phyloP scores from a whole-genome alignment of 1,139 yeast genomes.

The Hyphopichia khmerensis region DNA sequence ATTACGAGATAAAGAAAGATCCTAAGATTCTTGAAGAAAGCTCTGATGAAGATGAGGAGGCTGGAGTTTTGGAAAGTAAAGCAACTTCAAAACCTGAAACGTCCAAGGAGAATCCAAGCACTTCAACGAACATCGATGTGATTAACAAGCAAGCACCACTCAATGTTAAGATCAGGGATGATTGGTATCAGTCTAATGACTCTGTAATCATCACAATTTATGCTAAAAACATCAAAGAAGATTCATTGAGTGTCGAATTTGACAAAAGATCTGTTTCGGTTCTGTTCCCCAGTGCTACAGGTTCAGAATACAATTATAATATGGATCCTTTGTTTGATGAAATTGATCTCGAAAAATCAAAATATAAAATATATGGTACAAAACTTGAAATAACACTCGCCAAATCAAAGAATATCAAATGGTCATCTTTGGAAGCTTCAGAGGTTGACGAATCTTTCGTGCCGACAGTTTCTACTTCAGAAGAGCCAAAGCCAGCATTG shows the following conservation, averaged over 20 bases:
- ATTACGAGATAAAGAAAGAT: conserved; percentile 29
- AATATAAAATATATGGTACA: conserved; percentile 59
- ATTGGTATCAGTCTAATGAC: conserved; percentile 73
- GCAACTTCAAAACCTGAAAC: background rate
- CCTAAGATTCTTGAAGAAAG: conserved; percentile 13
- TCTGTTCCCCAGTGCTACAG: conserved; percentile 45
- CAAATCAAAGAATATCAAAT: conserved; percentile 36
- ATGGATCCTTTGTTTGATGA: conserved; percentile 51
- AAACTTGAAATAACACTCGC: conserved; percentile 66
- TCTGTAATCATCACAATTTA: conserved; percentile 69
- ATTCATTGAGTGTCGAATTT: conserved; percentile 38
- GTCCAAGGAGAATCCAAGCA: background rate
- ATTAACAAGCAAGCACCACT: conserved; percentile 43
- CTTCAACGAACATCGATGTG: conserved; percentile 31
- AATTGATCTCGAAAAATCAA: conserved; percentile 48
- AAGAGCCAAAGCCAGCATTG: conserved; percentile 15
- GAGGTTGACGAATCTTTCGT: conserved; percentile 3
- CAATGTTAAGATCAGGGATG: conserved; percentile 54
- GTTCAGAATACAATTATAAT: conserved; percentile 48
- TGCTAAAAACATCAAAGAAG: conserved; percentile 60
- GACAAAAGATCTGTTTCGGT: conserved; percentile 30
- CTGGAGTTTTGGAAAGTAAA: background rate
- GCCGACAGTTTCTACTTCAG: conserved; percentile 6
- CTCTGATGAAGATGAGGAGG: conserved; percentile 8
- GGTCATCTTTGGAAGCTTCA: conserved; percentile 43